Evolutionary conservation across 2,329 filamentous ascomycete genomes (phyloP), one percentile per base, ranked within the genome.

Genomic region (Talaromyces sp.): DNA sequence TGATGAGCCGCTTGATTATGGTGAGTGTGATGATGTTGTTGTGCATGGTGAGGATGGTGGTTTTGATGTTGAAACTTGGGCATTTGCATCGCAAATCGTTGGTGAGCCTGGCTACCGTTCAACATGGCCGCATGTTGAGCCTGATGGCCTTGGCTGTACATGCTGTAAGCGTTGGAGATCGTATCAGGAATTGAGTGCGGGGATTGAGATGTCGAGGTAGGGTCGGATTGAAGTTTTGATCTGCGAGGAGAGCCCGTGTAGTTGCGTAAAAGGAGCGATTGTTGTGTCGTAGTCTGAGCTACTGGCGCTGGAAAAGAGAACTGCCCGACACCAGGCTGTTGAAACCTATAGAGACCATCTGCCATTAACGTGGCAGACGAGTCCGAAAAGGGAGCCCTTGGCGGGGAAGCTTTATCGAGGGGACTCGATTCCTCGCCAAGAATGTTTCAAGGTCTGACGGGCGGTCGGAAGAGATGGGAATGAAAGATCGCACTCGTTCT

Each of bases 301-400:
- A 78, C 68, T 80, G 78, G 74, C 65, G 76, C 71, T 73, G 77
- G 74, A 67, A 79, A 80, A 70, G 76, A 80, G 69, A 79, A 81
- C 70, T 78, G 79, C 75, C 79, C 79, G 77, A 78, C 77, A 75
- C 78, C 79, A 80, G 79, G 78, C 78, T 81, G 79, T 75, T 81
- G 79, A 79, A 80, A 81, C 76, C 80, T 79, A 77, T 80, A 81
- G 75, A 78, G 77, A 81, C 79, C 80, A 81, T 82, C 80, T 80
- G 80, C 80, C 80, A 82, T 82, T 81, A 81, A 77, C 77, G 77
- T 73, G 77, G 77, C 76, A 79, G 75, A 77, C 69, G 75, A 76
- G 73, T 78, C 76, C 75, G 73, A 69, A 71, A 66, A 67, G 72
- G 73, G 67, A 70, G 72, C 71, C 68, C 68, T 68, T 72, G 52